A percentile compares a stretch with the other conserved stretches of the same genome.
phyloP scores from a whole-genome alignment of 495 filamentous ascomycete genomes.

The Aspergillus steynii region DNA sequence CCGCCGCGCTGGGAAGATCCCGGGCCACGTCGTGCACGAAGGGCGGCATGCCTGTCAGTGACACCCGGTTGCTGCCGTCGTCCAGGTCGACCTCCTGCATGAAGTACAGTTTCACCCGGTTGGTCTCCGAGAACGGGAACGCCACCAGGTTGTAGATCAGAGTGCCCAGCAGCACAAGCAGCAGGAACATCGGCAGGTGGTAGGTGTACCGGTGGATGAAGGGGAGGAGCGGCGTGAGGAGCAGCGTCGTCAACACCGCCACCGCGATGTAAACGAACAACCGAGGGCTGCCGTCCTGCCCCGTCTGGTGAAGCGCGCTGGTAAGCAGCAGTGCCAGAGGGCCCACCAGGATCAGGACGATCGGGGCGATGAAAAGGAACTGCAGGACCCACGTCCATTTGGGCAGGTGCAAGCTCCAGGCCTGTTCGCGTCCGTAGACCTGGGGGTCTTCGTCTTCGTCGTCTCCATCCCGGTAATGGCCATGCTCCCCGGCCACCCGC shows the following conservation, averaged over 20 bases:
- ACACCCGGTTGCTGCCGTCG: conserved; percentile 64
- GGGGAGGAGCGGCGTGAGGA: conserved; percentile 77
- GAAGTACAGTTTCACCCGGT: conserved; percentile 85
- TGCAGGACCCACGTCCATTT: conserved; percentile 85
- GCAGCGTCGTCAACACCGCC: conserved; percentile 62
- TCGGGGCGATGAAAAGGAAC: conserved; percentile 75
- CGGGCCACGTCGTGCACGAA: conserved; percentile 69
- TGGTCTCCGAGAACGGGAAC: conserved; percentile 81
- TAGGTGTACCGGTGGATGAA: conserved; percentile 86
- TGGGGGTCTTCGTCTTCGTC: conserved; percentile 38
- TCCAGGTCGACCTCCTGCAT: conserved; percentile 79
- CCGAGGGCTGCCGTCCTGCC: conserved; percentile 68
- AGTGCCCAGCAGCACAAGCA: conserved; percentile 72
- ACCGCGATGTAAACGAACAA: conserved; percentile 71
- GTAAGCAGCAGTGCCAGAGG: conserved; percentile 75
- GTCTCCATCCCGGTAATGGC: conserved; percentile 33
- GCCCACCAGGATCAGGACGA: conserved; percentile 70
- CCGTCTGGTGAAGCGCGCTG: conserved; percentile 74
- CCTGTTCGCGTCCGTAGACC: conserved; percentile 77
- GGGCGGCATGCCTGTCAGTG: conserved; percentile 68
- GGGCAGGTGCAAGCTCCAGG: conserved; percentile 78
- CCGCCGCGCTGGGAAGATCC: conserved; percentile 68
- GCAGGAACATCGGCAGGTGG: conserved; percentile 75
- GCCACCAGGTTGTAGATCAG: conserved; percentile 83
- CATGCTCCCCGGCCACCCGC: conserved; percentile 38